These are phyloP conservation scores for Candolleomyces eurysporus DNA, from an alignment of 768 basidiomycete genomes.

Conservation along the genomic window DNA sequence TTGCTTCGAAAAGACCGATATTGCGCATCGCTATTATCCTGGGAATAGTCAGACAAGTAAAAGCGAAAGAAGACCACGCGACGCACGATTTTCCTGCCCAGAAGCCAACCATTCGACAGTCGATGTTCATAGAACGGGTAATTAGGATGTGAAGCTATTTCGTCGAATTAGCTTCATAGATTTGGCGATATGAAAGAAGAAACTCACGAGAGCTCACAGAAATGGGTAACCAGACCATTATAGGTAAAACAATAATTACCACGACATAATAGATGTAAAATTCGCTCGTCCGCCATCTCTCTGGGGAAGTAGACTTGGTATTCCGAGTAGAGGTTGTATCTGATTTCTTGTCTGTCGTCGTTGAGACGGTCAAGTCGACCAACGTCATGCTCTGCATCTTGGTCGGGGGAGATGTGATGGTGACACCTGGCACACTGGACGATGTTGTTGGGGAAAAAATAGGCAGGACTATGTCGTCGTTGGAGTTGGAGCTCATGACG, in stretches of 20 bases:
- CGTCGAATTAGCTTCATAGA: slow-evolving; percentile 6
- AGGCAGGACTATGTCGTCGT: neutral
- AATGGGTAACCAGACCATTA: slow-evolving; percentile 77
- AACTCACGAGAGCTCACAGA: slow-evolving; percentile 73
- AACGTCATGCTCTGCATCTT: slow-evolving; percentile 7
- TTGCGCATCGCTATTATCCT: slow-evolving; percentile 95
- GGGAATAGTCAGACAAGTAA: slow-evolving; percentile 4
- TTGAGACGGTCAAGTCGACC: slow-evolving; percentile 5
- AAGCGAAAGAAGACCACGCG: neutral
- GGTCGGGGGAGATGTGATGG: neutral
- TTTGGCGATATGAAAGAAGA: neutral
- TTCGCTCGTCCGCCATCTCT: slow-evolving; percentile 80
- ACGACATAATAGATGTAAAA: slow-evolving; percentile 74
- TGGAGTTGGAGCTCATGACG: neutral
- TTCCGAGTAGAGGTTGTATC: slow-evolving; percentile 2
- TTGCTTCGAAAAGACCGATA: slow-evolving; percentile 87
- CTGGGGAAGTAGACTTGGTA: slow-evolving; percentile 27
- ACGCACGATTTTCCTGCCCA: slow-evolving; percentile 53
- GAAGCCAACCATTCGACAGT: slow-evolving; percentile 78
- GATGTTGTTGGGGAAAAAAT: slow-evolving; percentile 2
- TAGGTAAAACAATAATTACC: slow-evolving; percentile 57
- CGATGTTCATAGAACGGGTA: slow-evolving; percentile 55
- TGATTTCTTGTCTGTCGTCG: neutral
- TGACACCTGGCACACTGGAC: neutral
- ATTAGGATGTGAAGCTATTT: slow-evolving; percentile 70